phyloP scores from a whole-genome alignment of 495 filamentous ascomycete species.

The Podospora anserina region DNA sequence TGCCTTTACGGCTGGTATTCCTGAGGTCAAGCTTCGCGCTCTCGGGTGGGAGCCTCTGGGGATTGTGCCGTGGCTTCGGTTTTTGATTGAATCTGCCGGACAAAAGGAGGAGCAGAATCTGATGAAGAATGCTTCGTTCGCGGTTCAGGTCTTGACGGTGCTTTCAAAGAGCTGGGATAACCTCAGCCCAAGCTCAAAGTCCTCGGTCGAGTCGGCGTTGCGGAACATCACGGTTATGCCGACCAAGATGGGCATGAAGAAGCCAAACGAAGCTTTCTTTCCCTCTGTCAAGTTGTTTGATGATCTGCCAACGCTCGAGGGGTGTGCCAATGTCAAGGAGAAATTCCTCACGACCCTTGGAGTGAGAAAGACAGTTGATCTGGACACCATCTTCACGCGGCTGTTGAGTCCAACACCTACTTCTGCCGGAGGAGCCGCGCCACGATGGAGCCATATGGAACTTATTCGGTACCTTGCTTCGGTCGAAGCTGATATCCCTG shows the following conservation, averaged over 20 bases:
- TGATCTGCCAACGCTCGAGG: slow-evolving; percentile 77
- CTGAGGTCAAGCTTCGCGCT: slow-evolving; percentile 61
- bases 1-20: slow-evolving; percentile 58
- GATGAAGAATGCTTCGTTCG: slow-evolving; percentile 68
- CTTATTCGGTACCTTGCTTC: slow-evolving; percentile 90
- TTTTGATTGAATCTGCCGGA: slow-evolving; percentile 61
- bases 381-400: slow-evolving; percentile 88
- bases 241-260: slow-evolving; percentile 86
- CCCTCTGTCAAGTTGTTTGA: slow-evolving; percentile 89
- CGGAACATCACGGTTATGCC: slow-evolving; percentile 74
- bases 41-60: slow-evolving; percentile 82
- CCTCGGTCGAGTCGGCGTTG: slow-evolving; percentile 59
- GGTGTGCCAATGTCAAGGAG: slow-evolving; percentile 77
- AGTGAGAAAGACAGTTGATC: slow-evolving; percentile 82
- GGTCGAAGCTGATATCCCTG: slow-evolving; percentile 84
- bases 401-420: slow-evolving; percentile 56
- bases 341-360: slow-evolving; percentile 80
- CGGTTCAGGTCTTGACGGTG: slow-evolving; percentile 71
- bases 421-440: slow-evolving; percentile 36
- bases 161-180: slow-evolving; percentile 86
- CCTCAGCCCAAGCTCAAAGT: slow-evolving; percentile 61
- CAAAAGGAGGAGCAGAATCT: slow-evolving; percentile 43
- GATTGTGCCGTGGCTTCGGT: slow-evolving; percentile 77
- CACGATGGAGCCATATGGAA: slow-evolving; percentile 88
- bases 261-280: slow-evolving; percentile 86